A percentile compares a stretch with the other conserved stretches of the same genome.
These are phyloP conservation scores for Cronartium quercuum DNA, from an alignment of 1,284 basidiomycete species.

Conservation along the genomic window DNA sequence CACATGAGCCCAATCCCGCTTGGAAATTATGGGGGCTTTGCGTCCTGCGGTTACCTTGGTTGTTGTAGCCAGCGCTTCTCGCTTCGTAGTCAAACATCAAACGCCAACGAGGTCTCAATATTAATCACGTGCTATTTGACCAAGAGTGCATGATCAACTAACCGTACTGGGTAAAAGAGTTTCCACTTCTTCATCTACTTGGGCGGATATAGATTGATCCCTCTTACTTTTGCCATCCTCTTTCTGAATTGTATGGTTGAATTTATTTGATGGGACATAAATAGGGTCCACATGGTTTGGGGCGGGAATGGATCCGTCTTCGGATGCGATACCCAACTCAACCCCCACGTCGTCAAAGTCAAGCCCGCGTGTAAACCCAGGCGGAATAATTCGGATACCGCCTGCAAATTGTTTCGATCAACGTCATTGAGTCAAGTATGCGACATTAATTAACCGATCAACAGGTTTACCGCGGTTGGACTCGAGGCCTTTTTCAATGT, in stretches of 20 bases:
- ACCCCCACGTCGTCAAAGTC: conserved; percentile 55
- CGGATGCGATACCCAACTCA: conserved; percentile 49
- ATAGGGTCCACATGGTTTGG: conserved; percentile 15
- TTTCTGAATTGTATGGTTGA: background rate
- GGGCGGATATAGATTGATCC: conserved; percentile 1
- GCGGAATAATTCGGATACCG: conserved; percentile 51
- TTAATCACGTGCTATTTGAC: background rate
- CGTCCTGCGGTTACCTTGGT: conserved; percentile 5
- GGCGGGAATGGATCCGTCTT: conserved; percentile 51
- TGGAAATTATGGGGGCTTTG: conserved; percentile 50
- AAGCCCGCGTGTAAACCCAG: conserved; percentile 57
- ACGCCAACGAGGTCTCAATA: background rate
- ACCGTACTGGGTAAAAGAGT: conserved; percentile 17
- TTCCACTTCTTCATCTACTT: conserved; percentile 29
- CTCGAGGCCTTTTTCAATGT: conserved; percentile 26
- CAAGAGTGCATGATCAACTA: background rate
- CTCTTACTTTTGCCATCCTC: conserved; percentile 10
- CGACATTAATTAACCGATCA: background rate
- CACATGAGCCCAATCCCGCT: conserved; percentile 96
- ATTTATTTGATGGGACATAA: conserved; percentile 39
- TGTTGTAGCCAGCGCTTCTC: background rate
- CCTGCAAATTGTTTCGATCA: conserved; percentile 35
- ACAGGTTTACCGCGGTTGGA: conserved; percentile 14
- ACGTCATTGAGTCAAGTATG: background rate
- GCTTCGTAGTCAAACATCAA: background rate